phyloP scores from a whole-genome alignment of 2,329 filamentous ascomycete species.

The Blastomyces silverae region DNA sequence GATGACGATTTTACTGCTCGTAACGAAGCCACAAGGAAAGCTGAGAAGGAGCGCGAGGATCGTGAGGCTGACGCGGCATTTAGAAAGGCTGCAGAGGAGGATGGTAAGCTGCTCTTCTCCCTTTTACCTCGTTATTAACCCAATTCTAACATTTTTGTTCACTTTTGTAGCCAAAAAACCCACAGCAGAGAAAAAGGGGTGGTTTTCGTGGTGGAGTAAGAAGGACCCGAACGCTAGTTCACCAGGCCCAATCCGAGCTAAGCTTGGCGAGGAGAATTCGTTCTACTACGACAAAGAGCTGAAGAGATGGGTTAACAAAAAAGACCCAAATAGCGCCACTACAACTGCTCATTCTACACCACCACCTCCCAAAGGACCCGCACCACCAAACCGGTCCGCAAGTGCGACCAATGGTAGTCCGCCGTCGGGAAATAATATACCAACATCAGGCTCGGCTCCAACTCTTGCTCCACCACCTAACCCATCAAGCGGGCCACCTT shows the following conservation, averaged over 20 bases:
- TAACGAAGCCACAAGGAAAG: slow-evolving; percentile 48
- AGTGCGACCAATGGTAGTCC: slow-evolving; percentile 52
- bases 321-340: slow-evolving; percentile 60
- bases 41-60: slow-evolving; percentile 63
- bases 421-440: slow-evolving; percentile 15
- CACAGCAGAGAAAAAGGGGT: slow-evolving; percentile 49
- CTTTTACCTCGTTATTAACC: neutral
- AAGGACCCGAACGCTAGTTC: slow-evolving; percentile 55
- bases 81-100: slow-evolving; percentile 68
- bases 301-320: slow-evolving; percentile 98
- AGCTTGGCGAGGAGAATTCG: slow-evolving; percentile 85
- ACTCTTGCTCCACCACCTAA: slow-evolving; percentile 12
- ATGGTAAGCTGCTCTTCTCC: slow-evolving; percentile 43
- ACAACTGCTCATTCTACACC: slow-evolving; percentile 58
- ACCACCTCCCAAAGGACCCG: slow-evolving; percentile 63
- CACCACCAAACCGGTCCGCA: slow-evolving; percentile 46
- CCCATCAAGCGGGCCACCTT: slow-evolving; percentile 8
- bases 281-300: slow-evolving; percentile 95
- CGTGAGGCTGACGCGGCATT: slow-evolving; percentile 79
- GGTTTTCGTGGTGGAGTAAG: slow-evolving; percentile 74
- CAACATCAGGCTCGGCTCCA: slow-evolving; percentile 19
- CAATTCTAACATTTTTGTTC: slow-evolving; percentile 41
- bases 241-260: slow-evolving; percentile 68
- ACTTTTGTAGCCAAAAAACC: slow-evolving; percentile 33
- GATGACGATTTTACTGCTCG: slow-evolving; percentile 57